Conservation (phyloP, 2,329 filamentous ascomycete genomes). For the Pyrenophora seminiperda region DNA sequence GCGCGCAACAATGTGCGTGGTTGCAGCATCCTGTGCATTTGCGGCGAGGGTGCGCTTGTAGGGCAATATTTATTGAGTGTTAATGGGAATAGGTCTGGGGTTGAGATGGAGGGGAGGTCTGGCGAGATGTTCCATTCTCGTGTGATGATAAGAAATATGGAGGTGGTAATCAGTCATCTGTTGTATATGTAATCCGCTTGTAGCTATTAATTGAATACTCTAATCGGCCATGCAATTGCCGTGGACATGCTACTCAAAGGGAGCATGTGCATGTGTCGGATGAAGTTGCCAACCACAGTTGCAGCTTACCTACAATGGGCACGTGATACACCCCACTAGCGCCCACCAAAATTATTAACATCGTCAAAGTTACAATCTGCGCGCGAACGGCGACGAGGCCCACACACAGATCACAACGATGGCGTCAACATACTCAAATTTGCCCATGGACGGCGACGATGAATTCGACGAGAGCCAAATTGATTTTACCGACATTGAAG, state of each 20-base stretch:
- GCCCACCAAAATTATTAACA: slow-evolving; percentile 16
- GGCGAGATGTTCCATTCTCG: too few species aligned
- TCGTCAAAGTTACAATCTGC: slow-evolving; percentile 7
- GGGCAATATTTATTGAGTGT: too few species aligned
- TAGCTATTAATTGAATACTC: too few species aligned
- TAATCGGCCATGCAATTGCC: too few species aligned
- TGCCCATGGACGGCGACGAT: slow-evolving; percentile 78
- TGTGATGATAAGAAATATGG: too few species aligned
- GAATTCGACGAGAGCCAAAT: slow-evolving; percentile 93
- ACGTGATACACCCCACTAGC: slow-evolving; percentile 14
- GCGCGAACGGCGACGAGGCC: slow-evolving; percentile 25
- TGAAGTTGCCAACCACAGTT: slow-evolving; percentile 2
- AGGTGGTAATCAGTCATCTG: too few species aligned
- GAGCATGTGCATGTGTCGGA: background rate
- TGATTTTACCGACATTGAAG: slow-evolving; percentile 90
- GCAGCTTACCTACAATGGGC: slow-evolving; percentile 19
- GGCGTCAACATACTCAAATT: slow-evolving; percentile 90
- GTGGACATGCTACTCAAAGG: too few species aligned
- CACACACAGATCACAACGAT: slow-evolving; percentile 61
- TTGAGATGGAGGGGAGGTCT: too few species aligned
- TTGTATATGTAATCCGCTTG: too few species aligned
- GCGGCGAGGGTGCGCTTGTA: background rate
- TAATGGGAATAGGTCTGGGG: too few species aligned
- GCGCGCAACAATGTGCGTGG: slow-evolving; percentile 1
- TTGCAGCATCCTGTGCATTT: slow-evolving; percentile 1